Conservation (phyloP, 345 rosid genomes). For the Boechera divaricarpa region DNA sequence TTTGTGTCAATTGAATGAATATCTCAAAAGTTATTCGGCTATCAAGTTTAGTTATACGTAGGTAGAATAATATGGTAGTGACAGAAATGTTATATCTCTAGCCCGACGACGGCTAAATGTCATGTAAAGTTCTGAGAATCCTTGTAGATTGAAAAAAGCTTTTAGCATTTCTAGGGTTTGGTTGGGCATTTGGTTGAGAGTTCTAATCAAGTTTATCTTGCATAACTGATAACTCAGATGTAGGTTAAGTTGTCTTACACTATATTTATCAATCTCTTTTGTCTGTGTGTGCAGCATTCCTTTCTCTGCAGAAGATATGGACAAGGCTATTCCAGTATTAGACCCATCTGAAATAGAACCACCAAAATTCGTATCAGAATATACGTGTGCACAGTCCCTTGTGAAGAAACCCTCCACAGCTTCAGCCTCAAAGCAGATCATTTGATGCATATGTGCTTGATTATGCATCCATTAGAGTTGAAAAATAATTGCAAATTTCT, state of each 20-base stretch:
- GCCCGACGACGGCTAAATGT: slow-evolving; percentile 1
- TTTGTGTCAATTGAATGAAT: background rate
- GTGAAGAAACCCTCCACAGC: slow-evolving; percentile 31
- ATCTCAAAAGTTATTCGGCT: background rate
- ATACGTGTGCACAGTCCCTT: slow-evolving; percentile 73
- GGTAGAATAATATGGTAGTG: background rate
- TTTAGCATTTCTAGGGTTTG: background rate
- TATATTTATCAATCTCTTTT: background rate
- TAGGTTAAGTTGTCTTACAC: slow-evolving; percentile 10
- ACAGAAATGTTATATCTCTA: slow-evolving; percentile 13
- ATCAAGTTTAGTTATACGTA: slow-evolving; percentile 16
- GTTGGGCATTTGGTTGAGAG: background rate
- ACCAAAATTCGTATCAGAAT: slow-evolving; percentile 64
- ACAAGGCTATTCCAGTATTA: slow-evolving; percentile 79
- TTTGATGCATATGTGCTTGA: slow-evolving; percentile 41
- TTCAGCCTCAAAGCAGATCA: slow-evolving; percentile 39
- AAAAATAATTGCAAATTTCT: slow-evolving; percentile 25
- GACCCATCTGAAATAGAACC: slow-evolving; percentile 73
- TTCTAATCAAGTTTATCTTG: slow-evolving; percentile 7
- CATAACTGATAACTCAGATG: background rate
- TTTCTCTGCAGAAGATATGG: slow-evolving; percentile 93
- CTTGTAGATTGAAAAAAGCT: background rate
- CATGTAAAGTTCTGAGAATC: background rate
- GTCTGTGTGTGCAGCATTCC: slow-evolving; percentile 72
- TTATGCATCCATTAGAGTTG: slow-evolving; percentile 35